These are phyloP conservation scores for Cinnamomum chago DNA, from an alignment of 164 flowering plant genomes.

Conservation along the genomic window DNA sequence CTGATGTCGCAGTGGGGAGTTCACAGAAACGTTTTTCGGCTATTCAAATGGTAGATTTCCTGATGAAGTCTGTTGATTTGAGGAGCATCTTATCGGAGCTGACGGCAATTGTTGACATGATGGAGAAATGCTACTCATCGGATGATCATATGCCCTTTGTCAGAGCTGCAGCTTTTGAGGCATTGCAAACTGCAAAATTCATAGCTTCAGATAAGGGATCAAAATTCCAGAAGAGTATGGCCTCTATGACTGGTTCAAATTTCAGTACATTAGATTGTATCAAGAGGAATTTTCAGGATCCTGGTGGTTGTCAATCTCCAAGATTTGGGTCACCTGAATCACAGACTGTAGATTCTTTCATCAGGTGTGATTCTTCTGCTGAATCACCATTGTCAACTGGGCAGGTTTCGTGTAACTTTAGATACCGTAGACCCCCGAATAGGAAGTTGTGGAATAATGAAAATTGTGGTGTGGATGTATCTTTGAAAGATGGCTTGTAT, in stretches of 20 bases:
- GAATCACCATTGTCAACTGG: conserved; percentile 63
- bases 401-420: conserved; percentile 30
- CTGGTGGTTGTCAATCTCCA: conserved; percentile 28
- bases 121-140: conserved; percentile 68
- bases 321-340: conserved; percentile 69
- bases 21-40: conserved; percentile 77
- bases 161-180: conserved; percentile 87
- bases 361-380: conserved; percentile 41
- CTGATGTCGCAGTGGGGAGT: conserved; percentile 54
- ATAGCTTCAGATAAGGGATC: conserved; percentile 40
- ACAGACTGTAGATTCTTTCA: conserved; percentile 61
- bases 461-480: conserved; percentile 76
- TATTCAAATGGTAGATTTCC: conserved; percentile 79
- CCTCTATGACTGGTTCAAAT: conserved; percentile 59
- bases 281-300: conserved; percentile 3
- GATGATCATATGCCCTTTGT: conserved; percentile 82
- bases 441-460: conserved; percentile 65
- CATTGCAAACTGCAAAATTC: conserved; percentile 66
- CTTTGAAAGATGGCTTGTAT: conserved; percentile 79
- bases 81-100: conserved; percentile 75
- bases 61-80: conserved; percentile 76
- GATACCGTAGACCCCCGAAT: conserved; percentile 40
- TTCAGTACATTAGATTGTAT: conserved; percentile 22
- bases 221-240: conserved; percentile 33
- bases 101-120: conserved; percentile 44